Evolutionary conservation across 345 rosid species (phyloP), one percentile per base, ranked within the genome.

Genomic region (Brassica cretica): DNA sequence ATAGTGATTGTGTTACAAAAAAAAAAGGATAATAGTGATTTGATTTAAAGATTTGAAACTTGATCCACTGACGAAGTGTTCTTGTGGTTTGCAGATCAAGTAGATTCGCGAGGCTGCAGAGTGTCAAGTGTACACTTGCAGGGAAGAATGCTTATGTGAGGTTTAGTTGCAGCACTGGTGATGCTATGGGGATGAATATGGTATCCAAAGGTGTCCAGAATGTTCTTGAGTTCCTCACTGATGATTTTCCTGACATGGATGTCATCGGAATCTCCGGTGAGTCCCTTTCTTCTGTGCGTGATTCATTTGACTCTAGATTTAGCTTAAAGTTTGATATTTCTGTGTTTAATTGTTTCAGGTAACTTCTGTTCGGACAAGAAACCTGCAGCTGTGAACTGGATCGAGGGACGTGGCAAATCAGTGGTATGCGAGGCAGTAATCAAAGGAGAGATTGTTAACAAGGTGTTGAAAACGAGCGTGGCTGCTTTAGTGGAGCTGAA

Each of bases 101-200:
- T 70, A 84, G 97, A 78, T 93, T 89, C 15, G 95, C 85, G 0
- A 88, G 88, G 84, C 85, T 93, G 32, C 97, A 89, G 77, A 64
- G 82, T 37, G 81, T 91, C 24, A 70, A 82, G 63, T 89, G 97
- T 51, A 46, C 89, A 10, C 66, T 91, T n/a, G 94, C 95, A 0
- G 98, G 98, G n/a, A 91, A 87, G 89, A 91, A 91, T 82, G 89
- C 92, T 8, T 91, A 88, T 70, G 83, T 83, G 21, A 88, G 98
- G 79, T 93, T 93, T 75, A 72, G 84, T 49, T 89, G 95, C 76
- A 80, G 93, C 81, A 93, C 98, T 0, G 98, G 98, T 16, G 98
- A 93, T 66, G 98, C 98, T 8, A 93, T 93, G 98, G 98, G 98
- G 76, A 93, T 93, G 98, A 93, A 93, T 85, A 93, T 93, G 98